Evolutionary conservation across 176 grass and related monocot species (phyloP).

Genomic region (Aegilops longissima): DNA sequence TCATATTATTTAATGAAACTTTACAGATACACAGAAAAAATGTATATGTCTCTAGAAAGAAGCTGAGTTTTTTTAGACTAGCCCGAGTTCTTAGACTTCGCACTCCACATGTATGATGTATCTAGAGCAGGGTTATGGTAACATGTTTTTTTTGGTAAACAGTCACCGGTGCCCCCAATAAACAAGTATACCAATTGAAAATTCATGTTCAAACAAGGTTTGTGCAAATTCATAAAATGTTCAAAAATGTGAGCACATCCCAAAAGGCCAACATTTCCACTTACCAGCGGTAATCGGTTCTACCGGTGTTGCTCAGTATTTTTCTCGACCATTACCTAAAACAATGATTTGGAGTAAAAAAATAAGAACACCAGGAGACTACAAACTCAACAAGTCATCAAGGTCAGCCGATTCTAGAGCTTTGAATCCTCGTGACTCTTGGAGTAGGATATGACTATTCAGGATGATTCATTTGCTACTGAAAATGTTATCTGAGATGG

Average conservation of each 20-base stretch:
- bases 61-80: too few species aligned
- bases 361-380: not conserved
- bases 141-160: not conserved
- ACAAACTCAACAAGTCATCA: not conserved
- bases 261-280: too few species aligned
- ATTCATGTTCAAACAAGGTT: too few species aligned
- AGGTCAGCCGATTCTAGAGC: not conserved
- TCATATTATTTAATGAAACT: too few species aligned
- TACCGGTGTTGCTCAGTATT: not conserved
- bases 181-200: too few species aligned
- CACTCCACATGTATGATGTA: not conserved
- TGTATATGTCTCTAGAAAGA: too few species aligned
- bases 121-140: not conserved
- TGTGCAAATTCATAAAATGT: too few species aligned
- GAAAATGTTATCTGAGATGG: not conserved
- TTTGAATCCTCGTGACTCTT: not conserved
- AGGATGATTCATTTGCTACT: not conserved
- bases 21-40: too few species aligned
- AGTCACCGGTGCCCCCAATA: too few species aligned
- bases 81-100: too few species aligned
- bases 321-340: not conserved
- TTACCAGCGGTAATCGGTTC: too few species aligned
- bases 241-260: too few species aligned
- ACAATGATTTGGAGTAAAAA: not conserved
- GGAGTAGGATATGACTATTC: not conserved